These are phyloP conservation scores for Globisporangium nunn DNA, from an alignment of 352 stramenopile species.

Conservation along the genomic window DNA sequence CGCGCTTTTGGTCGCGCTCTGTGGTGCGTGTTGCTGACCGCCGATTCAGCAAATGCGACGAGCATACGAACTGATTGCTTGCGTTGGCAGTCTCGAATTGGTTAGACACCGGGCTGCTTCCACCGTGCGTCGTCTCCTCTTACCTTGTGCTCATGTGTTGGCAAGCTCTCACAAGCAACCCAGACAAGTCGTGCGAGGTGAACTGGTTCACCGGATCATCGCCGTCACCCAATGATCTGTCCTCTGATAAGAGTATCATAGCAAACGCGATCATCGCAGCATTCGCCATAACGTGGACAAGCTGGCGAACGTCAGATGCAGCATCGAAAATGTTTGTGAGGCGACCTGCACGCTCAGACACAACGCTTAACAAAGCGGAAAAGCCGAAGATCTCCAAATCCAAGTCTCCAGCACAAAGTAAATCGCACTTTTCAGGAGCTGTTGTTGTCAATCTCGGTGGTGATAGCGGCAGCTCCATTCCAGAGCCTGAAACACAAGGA, in stretches of 20 bases:
- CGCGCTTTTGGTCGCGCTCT: constrained; percentile 53
- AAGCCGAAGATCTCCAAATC: neutral
- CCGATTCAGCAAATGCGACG: neutral
- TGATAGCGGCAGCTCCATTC: neutral
- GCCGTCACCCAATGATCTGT: neutral
- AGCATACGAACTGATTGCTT: neutral
- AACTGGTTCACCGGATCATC: neutral
- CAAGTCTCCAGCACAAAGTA: neutral
- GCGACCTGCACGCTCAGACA: neutral
- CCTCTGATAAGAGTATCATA: constrained; percentile 32
- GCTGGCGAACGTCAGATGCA: constrained; percentile 58
- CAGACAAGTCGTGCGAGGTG: constrained; percentile 33
- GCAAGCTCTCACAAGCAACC: constrained; percentile 59
- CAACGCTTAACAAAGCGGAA: neutral
- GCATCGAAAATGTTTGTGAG: constrained; percentile 58
- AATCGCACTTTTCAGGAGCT: constrained; percentile 13
- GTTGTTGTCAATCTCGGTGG: constrained; percentile 36
- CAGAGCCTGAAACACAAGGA: neutral
- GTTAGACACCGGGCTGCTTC: constrained; percentile 69
- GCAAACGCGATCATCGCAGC: constrained; percentile 43
- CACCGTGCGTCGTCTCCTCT: constrained; percentile 59
- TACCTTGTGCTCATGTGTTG: constrained; percentile 77
- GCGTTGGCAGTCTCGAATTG: constrained; percentile 43
- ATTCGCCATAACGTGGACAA: constrained; percentile 62
- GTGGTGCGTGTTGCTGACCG: constrained; percentile 14